phyloP scores from a whole-genome alignment of 306 rosid species.

The Glycine soja region DNA sequence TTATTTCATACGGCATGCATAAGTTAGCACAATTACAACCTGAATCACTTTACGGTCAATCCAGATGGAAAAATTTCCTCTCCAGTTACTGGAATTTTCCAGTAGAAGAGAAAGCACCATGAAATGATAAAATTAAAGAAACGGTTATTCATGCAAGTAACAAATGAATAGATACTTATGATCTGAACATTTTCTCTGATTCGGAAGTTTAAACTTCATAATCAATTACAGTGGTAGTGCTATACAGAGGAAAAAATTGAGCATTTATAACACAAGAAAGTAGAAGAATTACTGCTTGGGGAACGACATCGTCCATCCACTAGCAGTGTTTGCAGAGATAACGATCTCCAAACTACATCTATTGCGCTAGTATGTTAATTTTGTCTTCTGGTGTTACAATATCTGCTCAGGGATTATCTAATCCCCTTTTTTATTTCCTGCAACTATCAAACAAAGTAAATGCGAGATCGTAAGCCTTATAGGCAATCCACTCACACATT shows the following conservation, averaged over 20 bases:
- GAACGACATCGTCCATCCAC: conserved; percentile 23
- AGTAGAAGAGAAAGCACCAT: no score
- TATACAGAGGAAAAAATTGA: neutral
- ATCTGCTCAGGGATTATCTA: conserved; percentile 27
- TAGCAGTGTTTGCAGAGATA: neutral
- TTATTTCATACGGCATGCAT: no score
- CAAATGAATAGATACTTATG: neutral
- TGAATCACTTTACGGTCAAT: no score
- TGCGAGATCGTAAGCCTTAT: neutral
- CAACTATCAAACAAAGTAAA: conserved; percentile 26
- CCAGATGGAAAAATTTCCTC: no score
- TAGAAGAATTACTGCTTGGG: neutral
- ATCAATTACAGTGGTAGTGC: neutral
- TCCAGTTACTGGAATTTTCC: no score
- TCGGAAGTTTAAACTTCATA: neutral
- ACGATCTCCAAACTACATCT: neutral
- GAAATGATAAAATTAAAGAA: no score
- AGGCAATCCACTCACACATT: neutral
- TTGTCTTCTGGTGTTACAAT: conserved; percentile 23
- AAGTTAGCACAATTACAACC: no score
- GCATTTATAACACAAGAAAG: conserved; percentile 3
- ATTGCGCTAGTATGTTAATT: conserved; percentile 1
- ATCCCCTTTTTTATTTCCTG: conserved; percentile 15
- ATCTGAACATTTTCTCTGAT: neutral
- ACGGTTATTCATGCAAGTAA: neutral